Evolutionary conservation across 495 filamentous ascomycete species (phyloP).

Genomic region (Trypethelium eluteriae): DNA sequence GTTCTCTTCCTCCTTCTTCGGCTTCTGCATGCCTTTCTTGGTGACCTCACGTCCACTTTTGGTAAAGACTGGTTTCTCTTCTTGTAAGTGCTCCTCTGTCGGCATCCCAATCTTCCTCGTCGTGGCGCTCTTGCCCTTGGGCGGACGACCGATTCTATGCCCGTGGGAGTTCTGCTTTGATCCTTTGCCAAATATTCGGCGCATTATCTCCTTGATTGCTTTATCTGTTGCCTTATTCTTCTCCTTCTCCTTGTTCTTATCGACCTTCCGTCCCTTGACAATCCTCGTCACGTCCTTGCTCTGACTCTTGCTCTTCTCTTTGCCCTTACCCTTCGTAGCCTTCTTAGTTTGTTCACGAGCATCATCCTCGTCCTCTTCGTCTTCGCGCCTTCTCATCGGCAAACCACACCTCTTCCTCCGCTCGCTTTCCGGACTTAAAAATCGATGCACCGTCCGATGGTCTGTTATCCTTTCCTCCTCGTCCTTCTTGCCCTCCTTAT

Average conservation of each 20-base stretch:
- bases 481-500: slow-evolving; percentile 62
- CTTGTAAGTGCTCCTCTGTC: background rate
- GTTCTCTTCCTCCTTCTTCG: slow-evolving; percentile 1
- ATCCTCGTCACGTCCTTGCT: background rate
- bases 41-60: slow-evolving; percentile 6
- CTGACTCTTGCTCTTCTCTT: background rate
- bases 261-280: background rate
- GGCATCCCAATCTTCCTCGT: background rate
- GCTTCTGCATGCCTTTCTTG: background rate
- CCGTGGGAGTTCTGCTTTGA: background rate
- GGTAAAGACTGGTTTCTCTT: background rate
- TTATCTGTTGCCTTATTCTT: background rate
- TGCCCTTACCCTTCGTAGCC: background rate
- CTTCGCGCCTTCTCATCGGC: background rate
- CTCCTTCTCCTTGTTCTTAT: background rate
- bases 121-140: background rate
- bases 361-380: background rate
- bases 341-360: background rate
- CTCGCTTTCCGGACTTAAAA: slow-evolving; percentile 37
- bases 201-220: background rate
- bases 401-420: slow-evolving; percentile 26
- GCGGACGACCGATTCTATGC: background rate
- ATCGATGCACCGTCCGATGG: slow-evolving; percentile 37
- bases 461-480: slow-evolving; percentile 51
- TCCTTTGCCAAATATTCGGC: background rate